phyloP scores from a whole-genome alignment of 345 rosid genomes.

The Salix dunnii region DNA sequence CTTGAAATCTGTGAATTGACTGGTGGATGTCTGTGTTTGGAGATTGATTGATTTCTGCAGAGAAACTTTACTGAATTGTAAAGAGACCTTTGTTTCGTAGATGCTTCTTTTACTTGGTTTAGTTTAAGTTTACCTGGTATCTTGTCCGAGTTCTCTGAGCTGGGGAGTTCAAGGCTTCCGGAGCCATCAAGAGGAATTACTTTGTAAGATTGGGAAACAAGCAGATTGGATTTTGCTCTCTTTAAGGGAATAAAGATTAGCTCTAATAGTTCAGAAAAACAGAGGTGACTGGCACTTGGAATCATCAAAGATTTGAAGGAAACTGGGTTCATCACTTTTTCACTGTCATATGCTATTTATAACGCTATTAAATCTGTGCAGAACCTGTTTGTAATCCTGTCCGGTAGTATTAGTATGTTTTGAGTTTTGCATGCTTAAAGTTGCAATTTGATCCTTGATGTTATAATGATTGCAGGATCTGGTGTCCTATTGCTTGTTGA shows the following conservation, averaged over 20 bases:
- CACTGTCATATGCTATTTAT: background rate
- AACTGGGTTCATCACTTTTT: slow-evolving; percentile 9
- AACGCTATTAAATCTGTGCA: background rate
- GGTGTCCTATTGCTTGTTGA: slow-evolving; percentile 2
- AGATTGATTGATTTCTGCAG: slow-evolving; percentile 8
- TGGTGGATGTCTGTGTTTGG: slow-evolving; percentile 1
- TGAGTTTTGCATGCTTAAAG: background rate
- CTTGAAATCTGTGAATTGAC: slow-evolving; percentile 1
- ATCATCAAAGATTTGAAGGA: slow-evolving; percentile 27
- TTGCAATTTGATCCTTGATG: background rate
- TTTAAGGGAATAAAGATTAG: slow-evolving; percentile 8
- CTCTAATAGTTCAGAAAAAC: slow-evolving; percentile 11
- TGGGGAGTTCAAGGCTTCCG: slow-evolving; percentile 13
- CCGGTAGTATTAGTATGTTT: background rate
- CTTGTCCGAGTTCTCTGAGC: background rate
- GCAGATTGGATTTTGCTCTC: slow-evolving; percentile 7
- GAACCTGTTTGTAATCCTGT: background rate
- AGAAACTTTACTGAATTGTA: slow-evolving; percentile 13
- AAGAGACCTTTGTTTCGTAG: background rate
- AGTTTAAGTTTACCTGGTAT: slow-evolving; percentile 1
- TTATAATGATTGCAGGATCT: slow-evolving; percentile 29
- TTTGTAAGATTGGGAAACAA: slow-evolving; percentile 6
- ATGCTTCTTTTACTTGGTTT: slow-evolving; percentile 7
- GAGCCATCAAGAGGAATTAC: background rate
- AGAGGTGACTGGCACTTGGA: slow-evolving; percentile 7